phyloP scores from a whole-genome alignment of 2,329 filamentous ascomycete species.

The Colletotrichum sp. region DNA sequence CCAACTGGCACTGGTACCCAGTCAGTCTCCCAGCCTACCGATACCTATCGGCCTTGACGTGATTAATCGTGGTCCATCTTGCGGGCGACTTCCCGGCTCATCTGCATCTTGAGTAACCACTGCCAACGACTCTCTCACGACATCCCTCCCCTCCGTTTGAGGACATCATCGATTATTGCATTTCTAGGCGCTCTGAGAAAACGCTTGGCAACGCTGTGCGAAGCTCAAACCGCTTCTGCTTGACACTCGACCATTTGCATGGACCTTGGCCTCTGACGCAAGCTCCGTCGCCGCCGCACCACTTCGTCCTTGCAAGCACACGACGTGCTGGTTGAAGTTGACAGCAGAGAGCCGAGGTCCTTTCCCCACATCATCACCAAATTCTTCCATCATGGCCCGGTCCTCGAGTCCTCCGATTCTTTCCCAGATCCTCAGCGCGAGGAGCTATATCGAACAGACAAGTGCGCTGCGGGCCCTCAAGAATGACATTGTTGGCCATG shows the following conservation, averaged over 20 bases:
- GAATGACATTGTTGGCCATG: conserved; percentile 88
- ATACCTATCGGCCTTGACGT: neutral
- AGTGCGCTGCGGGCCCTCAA: conserved; percentile 76
- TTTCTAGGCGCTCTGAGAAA: neutral
- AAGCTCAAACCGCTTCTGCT: conserved; percentile 1
- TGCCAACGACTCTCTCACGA: neutral
- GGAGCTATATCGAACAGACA: conserved; percentile 55
- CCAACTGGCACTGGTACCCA: neutral
- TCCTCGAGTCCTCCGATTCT: conserved; percentile 58
- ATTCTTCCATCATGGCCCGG: conserved; percentile 52
- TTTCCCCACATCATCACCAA: neutral
- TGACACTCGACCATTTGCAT: conserved; percentile 12
- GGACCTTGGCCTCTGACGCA: conserved; percentile 19
- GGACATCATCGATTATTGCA: neutral
- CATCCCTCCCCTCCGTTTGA: neutral
- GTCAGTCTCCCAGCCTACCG: neutral
- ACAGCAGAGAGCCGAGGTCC: conserved; percentile 2
- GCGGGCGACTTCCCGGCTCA: neutral
- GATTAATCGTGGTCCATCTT: neutral
- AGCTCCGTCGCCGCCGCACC: conserved; percentile 5
- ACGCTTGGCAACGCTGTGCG: neutral
- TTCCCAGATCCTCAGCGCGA: conserved; percentile 61
- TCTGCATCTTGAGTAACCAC: neutral
- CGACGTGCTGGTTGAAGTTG: conserved; percentile 9
- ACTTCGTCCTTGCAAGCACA: conserved; percentile 7